These are phyloP conservation scores for Diaporthe eres DNA, from an alignment of 2,329 filamentous ascomycete genomes.

Conservation along the genomic window DNA sequence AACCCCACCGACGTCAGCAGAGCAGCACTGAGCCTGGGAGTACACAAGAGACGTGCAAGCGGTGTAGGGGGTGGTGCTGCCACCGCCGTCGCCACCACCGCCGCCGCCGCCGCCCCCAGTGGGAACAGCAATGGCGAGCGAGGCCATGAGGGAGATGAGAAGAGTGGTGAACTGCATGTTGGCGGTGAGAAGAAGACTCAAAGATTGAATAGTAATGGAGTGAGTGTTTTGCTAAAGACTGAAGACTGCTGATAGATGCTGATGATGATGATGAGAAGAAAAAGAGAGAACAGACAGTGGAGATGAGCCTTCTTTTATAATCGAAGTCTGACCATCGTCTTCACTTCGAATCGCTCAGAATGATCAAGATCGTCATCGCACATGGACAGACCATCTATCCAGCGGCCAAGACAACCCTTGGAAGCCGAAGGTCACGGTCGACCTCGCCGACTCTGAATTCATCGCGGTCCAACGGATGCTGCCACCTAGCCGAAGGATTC, in stretches of 20 bases:
- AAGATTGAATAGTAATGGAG: constrained; percentile 1
- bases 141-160: constrained; percentile 36
- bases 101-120: background rate
- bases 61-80: constrained; percentile 7
- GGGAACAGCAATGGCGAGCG: constrained; percentile 36
- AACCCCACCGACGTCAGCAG: constrained; percentile 8
- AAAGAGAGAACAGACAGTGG: background rate
- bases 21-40: constrained; percentile 28
- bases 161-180: constrained; percentile 38
- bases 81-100: background rate
- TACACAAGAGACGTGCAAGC: constrained; percentile 24
- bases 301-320: constrained; percentile 13
- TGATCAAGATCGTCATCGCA: constrained; percentile 5
- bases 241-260: constrained; percentile 14
- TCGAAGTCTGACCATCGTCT: background rate
- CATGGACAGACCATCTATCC: background rate
- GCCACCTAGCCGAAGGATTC: constrained; percentile 7
- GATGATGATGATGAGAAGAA: constrained; percentile 4
- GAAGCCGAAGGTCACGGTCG: background rate
- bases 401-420: background rate
- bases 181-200: background rate
- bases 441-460: background rate
- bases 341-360: background rate
- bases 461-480: constrained; percentile 21
- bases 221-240: constrained; percentile 20